Conservation (phyloP, 192 early-diverging fungal species). For the Rhizophagus sp. region DNA sequence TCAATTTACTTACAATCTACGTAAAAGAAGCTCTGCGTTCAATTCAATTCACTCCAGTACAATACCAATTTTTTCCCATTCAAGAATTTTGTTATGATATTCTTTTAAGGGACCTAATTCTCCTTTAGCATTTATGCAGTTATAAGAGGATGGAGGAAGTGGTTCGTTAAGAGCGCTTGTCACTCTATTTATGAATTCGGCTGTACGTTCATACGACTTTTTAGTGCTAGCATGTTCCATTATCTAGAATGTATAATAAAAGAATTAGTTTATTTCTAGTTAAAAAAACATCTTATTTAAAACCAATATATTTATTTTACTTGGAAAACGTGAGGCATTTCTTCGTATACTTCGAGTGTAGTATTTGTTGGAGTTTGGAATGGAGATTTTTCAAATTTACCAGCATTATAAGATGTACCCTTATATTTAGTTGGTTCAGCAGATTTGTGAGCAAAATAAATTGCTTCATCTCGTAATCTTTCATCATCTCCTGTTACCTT, state of each 20-base stretch:
- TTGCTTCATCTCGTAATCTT: conserved; percentile 49
- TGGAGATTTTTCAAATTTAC: neutral
- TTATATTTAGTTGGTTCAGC: neutral
- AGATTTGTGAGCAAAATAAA: conserved; percentile 36
- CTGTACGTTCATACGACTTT: neutral
- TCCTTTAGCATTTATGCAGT: no score
- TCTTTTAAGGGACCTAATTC: no score
- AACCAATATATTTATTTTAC: conserved; percentile 12
- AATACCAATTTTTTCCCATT: no score
- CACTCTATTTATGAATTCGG: neutral
- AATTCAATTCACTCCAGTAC: no score
- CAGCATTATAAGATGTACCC: neutral
- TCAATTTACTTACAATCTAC: no score
- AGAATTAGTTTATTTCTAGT: neutral
- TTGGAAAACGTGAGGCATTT: no score
- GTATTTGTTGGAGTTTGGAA: no score
- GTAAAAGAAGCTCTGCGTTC: no score
- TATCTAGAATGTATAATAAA: neutral
- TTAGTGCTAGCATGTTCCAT: neutral
- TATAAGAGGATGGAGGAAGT: no score
- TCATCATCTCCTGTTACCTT: conserved; percentile 52
- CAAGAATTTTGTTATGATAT: no score
- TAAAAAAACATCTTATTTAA: neutral
- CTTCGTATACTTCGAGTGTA: no score
- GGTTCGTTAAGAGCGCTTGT: no score